A percentile compares a stretch with the other conserved stretches of the same genome.
Evolutionary conservation across 306 rosid genomes (phyloP).

Genomic region (Pachyrhizus erosus): DNA sequence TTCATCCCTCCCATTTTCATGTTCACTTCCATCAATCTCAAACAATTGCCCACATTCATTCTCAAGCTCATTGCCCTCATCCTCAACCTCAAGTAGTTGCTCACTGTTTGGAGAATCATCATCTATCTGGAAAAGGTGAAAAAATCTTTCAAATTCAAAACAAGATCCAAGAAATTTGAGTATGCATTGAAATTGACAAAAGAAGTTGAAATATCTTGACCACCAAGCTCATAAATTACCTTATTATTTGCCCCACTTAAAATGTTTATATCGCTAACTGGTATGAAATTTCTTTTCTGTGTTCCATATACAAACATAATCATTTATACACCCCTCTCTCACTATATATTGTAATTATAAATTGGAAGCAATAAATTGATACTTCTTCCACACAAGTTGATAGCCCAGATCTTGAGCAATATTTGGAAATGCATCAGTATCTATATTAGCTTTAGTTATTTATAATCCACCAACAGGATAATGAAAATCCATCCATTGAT

Average conservation of each 20-base stretch:
- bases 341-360: not conserved
- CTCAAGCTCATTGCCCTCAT: conserved; percentile 64
- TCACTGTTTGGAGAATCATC: conserved; percentile 72
- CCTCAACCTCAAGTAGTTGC: conserved; percentile 67
- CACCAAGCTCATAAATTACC: conserved; percentile 24
- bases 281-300: conserved; percentile 24
- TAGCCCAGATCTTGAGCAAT: conserved; percentile 3
- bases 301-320: conserved; percentile 6
- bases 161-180: conserved; percentile 33
- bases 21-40: conserved; percentile 62
- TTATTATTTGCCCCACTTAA: not conserved
- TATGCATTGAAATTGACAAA: conserved; percentile 27
- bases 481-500: conserved; percentile 1
- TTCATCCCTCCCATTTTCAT: conserved; percentile 65
- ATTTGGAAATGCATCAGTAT: conserved; percentile 8
- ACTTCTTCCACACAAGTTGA: conserved; percentile 6
- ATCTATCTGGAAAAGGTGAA: conserved; percentile 65
- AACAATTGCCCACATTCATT: conserved; percentile 71
- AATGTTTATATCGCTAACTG: not conserved
- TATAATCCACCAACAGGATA: conserved; percentile 5
- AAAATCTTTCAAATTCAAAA: conserved; percentile 32
- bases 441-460: conserved; percentile 20
- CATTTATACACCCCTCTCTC: conserved; percentile 14
- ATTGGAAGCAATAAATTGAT: conserved; percentile 23
- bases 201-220: conserved; percentile 20